Evolutionary conservation across 306 rosid species (phyloP).

Genomic region (Malus sylvestris): DNA sequence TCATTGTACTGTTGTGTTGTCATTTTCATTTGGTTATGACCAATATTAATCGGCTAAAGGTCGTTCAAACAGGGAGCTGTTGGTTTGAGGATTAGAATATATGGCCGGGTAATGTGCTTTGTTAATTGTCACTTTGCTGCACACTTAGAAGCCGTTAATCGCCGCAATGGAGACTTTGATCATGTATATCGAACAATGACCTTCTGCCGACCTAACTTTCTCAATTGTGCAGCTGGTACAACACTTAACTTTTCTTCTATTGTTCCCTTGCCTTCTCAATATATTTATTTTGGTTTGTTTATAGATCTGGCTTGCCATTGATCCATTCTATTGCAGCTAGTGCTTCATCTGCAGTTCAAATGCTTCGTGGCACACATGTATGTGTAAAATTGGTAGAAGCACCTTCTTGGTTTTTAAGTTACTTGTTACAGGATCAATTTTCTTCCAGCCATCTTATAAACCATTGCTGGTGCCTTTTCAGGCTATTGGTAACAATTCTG

Average conservation of each 20-base stretch:
- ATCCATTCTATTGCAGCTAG: conserved; percentile 81
- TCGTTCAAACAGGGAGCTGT: conserved; percentile 92
- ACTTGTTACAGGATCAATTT: conserved; percentile 5
- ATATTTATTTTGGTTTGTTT: conserved; percentile 48
- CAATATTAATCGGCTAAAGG: conserved; percentile 28
- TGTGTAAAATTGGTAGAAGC: conserved; percentile 24
- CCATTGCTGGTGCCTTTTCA: conserved; percentile 29
- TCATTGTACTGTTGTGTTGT: conserved; percentile 1
- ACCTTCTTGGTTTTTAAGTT: conserved; percentile 23
- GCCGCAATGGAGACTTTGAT: conserved; percentile 94
- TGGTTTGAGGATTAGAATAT: conserved; percentile 90
- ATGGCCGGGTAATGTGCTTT: conserved; percentile 71
- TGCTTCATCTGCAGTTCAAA: conserved; percentile 59
- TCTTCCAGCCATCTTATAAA: conserved; percentile 14
- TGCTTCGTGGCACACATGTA: conserved; percentile 65
- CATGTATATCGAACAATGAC: conserved; percentile 86
- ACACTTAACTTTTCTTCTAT: conserved; percentile 39
- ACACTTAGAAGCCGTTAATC: conserved; percentile 84
- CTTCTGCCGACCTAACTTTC: conserved; percentile 53
- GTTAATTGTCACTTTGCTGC: conserved; percentile 99
- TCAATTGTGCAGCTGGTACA: conserved; percentile 63
- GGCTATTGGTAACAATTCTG: conserved; percentile 45
- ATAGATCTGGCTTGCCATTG: conserved; percentile 72
- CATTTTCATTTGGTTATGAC: conserved; percentile 5
- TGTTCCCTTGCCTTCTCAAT: conserved; percentile 43